Evolutionary conservation across 2,329 filamentous ascomycete species (phyloP).

Genomic region (Fusarium napiforme): DNA sequence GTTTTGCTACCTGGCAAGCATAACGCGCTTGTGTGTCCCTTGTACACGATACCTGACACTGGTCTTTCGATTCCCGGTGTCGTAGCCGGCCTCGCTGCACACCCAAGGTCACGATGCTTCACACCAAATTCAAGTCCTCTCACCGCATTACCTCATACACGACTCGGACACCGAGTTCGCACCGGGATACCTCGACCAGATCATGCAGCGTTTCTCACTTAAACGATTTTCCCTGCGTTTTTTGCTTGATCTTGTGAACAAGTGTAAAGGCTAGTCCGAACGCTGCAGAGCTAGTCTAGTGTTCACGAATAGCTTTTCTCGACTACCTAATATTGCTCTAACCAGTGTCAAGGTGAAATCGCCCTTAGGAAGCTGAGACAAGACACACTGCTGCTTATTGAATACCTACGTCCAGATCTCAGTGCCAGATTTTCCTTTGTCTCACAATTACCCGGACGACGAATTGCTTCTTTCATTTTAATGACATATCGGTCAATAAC

Average conservation of each 20-base stretch:
- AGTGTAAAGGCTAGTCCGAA: slow-evolving; percentile 32
- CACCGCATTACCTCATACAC: slow-evolving; percentile 48
- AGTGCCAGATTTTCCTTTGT: neutral
- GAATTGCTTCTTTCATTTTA: slow-evolving; percentile 8
- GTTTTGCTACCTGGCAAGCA: slow-evolving; percentile 16
- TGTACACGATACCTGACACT: slow-evolving; percentile 34
- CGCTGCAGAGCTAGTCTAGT: slow-evolving; percentile 29
- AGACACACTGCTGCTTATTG: slow-evolving; percentile 6
- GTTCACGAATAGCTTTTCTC: slow-evolving; percentile 21
- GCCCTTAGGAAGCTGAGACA: slow-evolving; percentile 12
- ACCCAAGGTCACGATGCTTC: slow-evolving; percentile 42
- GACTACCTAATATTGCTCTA: slow-evolving; percentile 3
- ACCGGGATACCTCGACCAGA: slow-evolving; percentile 43
- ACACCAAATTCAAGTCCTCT: slow-evolving; percentile 43
- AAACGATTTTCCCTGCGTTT: slow-evolving; percentile 24
- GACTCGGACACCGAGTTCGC: slow-evolving; percentile 45
- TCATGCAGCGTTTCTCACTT: slow-evolving; percentile 41
- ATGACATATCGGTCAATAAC: neutral
- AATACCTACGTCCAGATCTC: neutral
- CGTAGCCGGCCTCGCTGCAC: slow-evolving; percentile 41
- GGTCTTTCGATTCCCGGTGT: slow-evolving; percentile 40
- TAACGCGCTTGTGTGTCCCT: slow-evolving; percentile 1
- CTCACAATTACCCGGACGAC: neutral
- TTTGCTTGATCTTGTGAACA: slow-evolving; percentile 39
- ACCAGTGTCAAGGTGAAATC: neutral